A percentile compares a stretch with the other conserved stretches of the same genome.
Evolutionary conservation across 768 basidiomycete genomes (phyloP).

Genomic region (Tulasnella sp.): DNA sequence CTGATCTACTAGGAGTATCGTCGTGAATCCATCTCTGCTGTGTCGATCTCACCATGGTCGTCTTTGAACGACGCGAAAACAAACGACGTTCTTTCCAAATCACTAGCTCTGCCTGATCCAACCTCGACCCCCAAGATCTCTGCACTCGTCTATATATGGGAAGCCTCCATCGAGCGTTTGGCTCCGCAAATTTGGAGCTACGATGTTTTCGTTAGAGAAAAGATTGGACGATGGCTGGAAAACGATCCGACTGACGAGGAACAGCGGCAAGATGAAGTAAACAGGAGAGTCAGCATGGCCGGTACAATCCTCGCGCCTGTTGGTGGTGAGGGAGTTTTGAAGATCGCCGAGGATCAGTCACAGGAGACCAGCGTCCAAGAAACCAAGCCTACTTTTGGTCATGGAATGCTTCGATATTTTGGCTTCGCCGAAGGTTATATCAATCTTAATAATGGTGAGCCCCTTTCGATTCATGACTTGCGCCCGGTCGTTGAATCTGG

Average conservation of each 20-base stretch:
- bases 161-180: constrained; percentile 32
- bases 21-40: constrained; percentile 41
- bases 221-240: constrained; percentile 62
- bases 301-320: constrained; percentile 24
- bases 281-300: constrained; percentile 35
- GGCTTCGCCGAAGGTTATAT: constrained; percentile 26
- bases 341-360: neutral
- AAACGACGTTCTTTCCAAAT: constrained; percentile 30
- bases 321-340: constrained; percentile 3
- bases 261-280: constrained; percentile 38
- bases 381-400: constrained; percentile 24
- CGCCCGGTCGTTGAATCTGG: neutral
- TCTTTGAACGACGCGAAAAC: constrained; percentile 29
- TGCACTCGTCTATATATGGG: constrained; percentile 71
- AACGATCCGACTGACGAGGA: constrained; percentile 27
- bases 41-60: constrained; percentile 40
- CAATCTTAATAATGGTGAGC: constrained; percentile 30
- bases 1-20: constrained; percentile 52
- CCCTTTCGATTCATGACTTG: neutral
- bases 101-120: constrained; percentile 30
- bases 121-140: constrained; percentile 25
- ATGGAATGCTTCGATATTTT: constrained; percentile 27
- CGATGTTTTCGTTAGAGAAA: constrained; percentile 64
- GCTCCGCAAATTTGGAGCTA: constrained; percentile 65
- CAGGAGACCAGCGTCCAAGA: neutral